These are phyloP conservation scores for Byssoonygena ceratinophila DNA, from an alignment of 2,329 filamentous ascomycete species.

Conservation along the genomic window DNA sequence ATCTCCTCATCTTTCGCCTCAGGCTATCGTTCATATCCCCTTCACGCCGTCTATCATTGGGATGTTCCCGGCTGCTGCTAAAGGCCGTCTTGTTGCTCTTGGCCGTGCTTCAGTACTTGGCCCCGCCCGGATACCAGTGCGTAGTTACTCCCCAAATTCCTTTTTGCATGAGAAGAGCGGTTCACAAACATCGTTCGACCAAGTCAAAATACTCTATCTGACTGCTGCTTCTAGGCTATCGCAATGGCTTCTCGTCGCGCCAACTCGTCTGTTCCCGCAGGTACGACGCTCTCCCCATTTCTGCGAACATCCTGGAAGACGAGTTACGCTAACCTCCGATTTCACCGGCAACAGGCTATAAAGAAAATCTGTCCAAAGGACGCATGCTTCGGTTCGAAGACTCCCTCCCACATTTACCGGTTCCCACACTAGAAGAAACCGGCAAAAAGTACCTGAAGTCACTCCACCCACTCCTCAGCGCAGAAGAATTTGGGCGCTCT, in stretches of 20 bases:
- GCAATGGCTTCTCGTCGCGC: conserved; percentile 31
- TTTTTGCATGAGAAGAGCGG: background rate
- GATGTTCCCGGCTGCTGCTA: conserved; percentile 37
- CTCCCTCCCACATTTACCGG: conserved; percentile 51
- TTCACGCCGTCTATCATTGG: conserved; percentile 12
- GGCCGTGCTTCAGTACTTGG: conserved; percentile 30
- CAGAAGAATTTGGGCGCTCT: conserved; percentile 49
- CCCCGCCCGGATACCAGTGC: conserved; percentile 27
- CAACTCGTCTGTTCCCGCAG: conserved; percentile 37
- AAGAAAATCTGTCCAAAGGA: conserved; percentile 53
- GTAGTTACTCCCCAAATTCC: conserved; percentile 8
- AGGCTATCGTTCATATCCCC: background rate
- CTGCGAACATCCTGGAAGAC: background rate
- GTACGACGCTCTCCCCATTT: conserved; percentile 23
- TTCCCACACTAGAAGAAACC: conserved; percentile 55
- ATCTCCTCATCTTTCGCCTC: background rate
- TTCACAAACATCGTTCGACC: conserved; percentile 8
- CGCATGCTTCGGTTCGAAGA: conserved; percentile 58
- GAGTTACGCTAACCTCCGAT: background rate
- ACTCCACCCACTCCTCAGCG: conserved; percentile 51
- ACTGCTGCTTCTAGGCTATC: conserved; percentile 23
- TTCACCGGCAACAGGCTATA: conserved; percentile 46
- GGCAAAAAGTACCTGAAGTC: conserved; percentile 56
- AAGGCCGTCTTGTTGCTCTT: conserved; percentile 35
- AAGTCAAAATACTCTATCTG: background rate